Evolutionary conservation across 352 stramenopile species (phyloP), one percentile per base, ranked within the genome.

Genomic region (Globisporangium irregulare): DNA sequence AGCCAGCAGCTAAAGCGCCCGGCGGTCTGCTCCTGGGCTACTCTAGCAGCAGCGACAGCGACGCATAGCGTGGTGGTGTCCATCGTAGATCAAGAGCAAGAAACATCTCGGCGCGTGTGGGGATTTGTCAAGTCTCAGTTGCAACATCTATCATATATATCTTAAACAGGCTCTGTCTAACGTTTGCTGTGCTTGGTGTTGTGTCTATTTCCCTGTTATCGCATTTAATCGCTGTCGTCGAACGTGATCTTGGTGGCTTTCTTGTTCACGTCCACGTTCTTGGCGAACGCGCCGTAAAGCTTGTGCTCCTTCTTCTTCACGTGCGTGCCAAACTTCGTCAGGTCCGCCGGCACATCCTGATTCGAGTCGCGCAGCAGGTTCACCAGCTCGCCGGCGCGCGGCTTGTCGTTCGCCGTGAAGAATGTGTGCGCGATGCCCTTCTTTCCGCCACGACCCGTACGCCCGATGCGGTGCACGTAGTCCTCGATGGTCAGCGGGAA

Each of bases 271-370:
- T 97, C 92, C 48, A 97, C 91, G 67, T 95, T 90, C 75, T 97
- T 98, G 46, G 94, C 93, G 55, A 98, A 98, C 58, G 96, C 98
- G 57, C 98, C 98, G 74, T 99, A 99, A 22, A 99, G 77, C 74
- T 99, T 99, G 90, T 99, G 96, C 78, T 99, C 96, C 92, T 99
- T 99, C 87, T 99, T 99, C 85, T 99, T 99, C 58, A 99, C 98
- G 38, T 98, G 98, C 67, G 97, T 99, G 68, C 97, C 97, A 79
- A 99, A 99, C 75, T 98, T 98, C 73, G 97, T 93, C 41, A 99
- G 80, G 56, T 97, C 96, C 29, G 94, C 86, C 3, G 97, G 97
- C 66, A 99, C 90, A 27, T 85, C 64, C 74, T 98, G 94, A 62
- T 97, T 97, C 58, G 95, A 90, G 66, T 98, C 91, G 66, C 85